Percentiles rank a stretch among this genome's conserved stretches.
Conservation (phyloP, 192 early-diverging fungal genomes). For the Pilobolus umbonatus region DNA sequence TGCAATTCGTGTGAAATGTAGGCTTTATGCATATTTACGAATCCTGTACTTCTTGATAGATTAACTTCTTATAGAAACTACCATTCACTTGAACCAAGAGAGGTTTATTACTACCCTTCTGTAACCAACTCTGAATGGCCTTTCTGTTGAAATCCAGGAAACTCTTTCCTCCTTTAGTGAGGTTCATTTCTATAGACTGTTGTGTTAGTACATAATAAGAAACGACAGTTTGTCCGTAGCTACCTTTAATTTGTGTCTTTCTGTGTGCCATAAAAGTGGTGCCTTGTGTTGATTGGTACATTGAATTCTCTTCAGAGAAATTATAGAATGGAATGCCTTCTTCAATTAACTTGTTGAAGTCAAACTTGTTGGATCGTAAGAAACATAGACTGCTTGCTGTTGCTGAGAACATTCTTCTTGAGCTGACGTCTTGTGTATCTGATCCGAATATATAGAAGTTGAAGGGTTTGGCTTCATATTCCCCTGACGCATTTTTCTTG, state of each 20-base stretch:
- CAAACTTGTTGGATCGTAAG: slow-evolving; percentile 70
- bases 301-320: slow-evolving; percentile 46
- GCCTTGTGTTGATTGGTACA: neutral
- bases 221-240: no score
- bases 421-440: slow-evolving; percentile 3
- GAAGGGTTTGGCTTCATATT: slow-evolving; percentile 76
- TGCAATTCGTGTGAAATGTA: no score
- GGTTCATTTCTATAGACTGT: neutral
- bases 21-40: slow-evolving; percentile 9
- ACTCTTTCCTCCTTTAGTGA: neutral
- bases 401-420: neutral
- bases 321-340: slow-evolving; percentile 76
- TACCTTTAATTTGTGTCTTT: no score
- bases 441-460: slow-evolving; percentile 80
- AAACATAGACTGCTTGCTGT: slow-evolving; percentile 65
- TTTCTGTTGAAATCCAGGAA: slow-evolving; percentile 11
- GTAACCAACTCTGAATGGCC: slow-evolving; percentile 40
- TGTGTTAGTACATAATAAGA: neutral
- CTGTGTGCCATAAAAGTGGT: neutral
- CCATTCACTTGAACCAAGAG: slow-evolving; percentile 46
- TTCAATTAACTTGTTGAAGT: slow-evolving; percentile 86
- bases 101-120: slow-evolving; percentile 20
- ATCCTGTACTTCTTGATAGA: slow-evolving; percentile 69
- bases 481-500: slow-evolving; percentile 49
- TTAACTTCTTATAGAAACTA: slow-evolving; percentile 62